Base-by-base conservation (phyloP, 2,329 filamentous ascomycete species). In the Pseudocercospora fuligena region DNA sequence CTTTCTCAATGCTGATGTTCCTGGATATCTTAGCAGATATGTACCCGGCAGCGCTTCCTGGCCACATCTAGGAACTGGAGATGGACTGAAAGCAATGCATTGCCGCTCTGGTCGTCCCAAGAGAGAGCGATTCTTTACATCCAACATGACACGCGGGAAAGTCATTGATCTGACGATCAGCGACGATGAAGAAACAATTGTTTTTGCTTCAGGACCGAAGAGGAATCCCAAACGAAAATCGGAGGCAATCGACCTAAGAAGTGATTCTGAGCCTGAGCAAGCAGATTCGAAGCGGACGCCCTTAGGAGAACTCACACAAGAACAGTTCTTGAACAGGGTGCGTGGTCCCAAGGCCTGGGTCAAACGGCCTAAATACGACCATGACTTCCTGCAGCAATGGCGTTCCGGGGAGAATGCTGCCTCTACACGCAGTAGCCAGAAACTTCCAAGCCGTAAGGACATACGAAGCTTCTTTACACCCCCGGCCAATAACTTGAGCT, bases 231-330 rank as follows among this genome's bases (percentile, higher is more conserved):
- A 61, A 3, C 57, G 16, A 9, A 47, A 49, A 12, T 5, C 16
- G 7, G 43, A 21, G 14, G 16, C 27, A 2, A 47, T 64, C 2
- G n/a, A 65, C 16, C 11, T 33, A 9, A 19, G 51, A 1, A 61
- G 63, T 14, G 58, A 61, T 57, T 57, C 49, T 1, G 63, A 65
- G 19, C 53, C 57, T 19, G 60, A 66, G 12, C 29, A 61, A 16
- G 4, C 19, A 11, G 1, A 43, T 21, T 11, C n/a, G 31, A 25
- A 27, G n/a, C 36, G 31, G 3, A 16, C 57, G 23, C 36, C 59
- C 6, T 31, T 59, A 5, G 19, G 11, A 23, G 36, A 60, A 21
- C 58, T 60, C 14, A 60, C 58, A 8, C 36, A 36, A 5, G 58
- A 46, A 19, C 36, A 60, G 36, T 60, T 60, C 23, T 31, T 19